Percentiles rank a stretch among this genome's conserved stretches.
These are phyloP conservation scores for Torulaspora indica DNA, from an alignment of 805 yeast genomes.

Conservation along the genomic window DNA sequence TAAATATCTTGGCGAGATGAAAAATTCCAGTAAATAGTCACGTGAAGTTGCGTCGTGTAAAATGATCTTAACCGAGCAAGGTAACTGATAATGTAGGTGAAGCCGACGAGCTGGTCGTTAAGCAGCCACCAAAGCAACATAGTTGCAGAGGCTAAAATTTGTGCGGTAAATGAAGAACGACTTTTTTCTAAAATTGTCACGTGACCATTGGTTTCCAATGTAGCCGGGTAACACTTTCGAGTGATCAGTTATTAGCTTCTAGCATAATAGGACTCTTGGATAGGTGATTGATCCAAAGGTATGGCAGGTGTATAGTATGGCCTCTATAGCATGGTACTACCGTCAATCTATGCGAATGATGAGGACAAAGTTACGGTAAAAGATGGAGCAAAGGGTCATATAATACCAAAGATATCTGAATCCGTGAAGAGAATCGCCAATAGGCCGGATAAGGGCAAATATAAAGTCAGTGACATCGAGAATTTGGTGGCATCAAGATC, in stretches of 20 bases:
- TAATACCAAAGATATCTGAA: not conserved
- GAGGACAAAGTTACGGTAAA: not conserved
- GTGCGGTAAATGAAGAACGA: no score
- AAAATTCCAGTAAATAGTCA: not conserved
- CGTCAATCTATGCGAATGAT: constrained; percentile 12
- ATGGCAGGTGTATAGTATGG: no score
- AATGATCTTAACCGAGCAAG: not conserved
- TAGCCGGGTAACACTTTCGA: not conserved
- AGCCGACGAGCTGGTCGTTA: no score
- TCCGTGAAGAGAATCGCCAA: not conserved
- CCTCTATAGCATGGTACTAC: constrained; percentile 6
- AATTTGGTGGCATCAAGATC: constrained; percentile 1
- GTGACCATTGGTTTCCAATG: no score
- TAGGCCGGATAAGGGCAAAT: constrained; percentile 8
- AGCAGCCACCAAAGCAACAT: no score
- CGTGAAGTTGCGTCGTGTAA: not conserved
- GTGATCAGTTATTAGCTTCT: no score
- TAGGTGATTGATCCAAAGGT: not conserved
- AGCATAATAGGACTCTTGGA: no score
- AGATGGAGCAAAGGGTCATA: not conserved
- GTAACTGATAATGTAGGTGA: no score
- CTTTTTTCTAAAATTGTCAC: no score
- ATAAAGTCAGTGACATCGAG: constrained; percentile 22
- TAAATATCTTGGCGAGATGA: not conserved
- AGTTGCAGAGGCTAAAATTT: no score